Percentiles rank a stretch among this genome's conserved stretches.
These are phyloP conservation scores for Eucalyptus guilfoylei DNA, from an alignment of 345 rosid genomes.

Conservation along the genomic window DNA sequence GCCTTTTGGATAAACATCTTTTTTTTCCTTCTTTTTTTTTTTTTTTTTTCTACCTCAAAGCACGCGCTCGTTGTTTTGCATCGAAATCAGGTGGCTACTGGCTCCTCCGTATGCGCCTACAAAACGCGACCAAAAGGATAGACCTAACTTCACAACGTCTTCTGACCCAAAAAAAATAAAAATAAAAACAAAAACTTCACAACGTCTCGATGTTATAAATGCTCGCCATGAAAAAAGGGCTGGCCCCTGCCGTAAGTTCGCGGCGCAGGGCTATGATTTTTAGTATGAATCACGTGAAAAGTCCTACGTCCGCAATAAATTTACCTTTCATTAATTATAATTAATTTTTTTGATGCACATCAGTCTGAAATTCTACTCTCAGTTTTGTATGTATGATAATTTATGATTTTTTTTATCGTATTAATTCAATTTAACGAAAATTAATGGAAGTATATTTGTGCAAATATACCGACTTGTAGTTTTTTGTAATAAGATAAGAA, in stretches of 20 bases:
- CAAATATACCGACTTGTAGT: fast-evolving
- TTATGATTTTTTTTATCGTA: fast-evolving
- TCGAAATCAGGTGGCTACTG: not conserved
- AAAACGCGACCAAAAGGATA: too few relatives aligned
- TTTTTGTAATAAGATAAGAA: too few relatives aligned
- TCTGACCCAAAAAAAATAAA: too few relatives aligned
- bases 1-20: not conserved
- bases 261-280: not conserved
- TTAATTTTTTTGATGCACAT: too few relatives aligned
- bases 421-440: fast-evolving
- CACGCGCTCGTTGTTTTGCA: not conserved
- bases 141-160: too few relatives aligned
- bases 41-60: not conserved
- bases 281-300: not conserved
- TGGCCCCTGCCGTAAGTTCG: not conserved
- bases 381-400: too few relatives aligned
- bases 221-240: not conserved
- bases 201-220: not conserved
- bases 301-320: fast-evolving
- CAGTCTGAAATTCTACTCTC: fast-evolving
- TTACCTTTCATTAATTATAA: fast-evolving
- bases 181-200: too few relatives aligned
- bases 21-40: fast-evolving
- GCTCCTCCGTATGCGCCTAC: too few relatives aligned
- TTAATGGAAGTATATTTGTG: fast-evolving